Conservation (phyloP, 495 filamentous ascomycete species). For the Penicillium pulvis region DNA sequence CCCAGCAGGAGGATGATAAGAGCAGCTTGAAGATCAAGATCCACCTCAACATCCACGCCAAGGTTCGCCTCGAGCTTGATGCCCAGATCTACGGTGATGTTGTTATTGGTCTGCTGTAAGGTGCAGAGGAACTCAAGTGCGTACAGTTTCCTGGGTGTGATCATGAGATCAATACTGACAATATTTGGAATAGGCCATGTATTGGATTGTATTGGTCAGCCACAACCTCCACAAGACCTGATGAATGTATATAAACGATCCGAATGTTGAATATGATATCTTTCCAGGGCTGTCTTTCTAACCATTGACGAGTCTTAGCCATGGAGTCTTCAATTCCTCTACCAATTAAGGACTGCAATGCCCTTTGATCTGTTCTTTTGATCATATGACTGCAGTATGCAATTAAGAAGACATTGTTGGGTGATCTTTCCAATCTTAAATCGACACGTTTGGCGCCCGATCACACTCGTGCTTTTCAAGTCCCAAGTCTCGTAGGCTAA, state of each 20-base stretch:
- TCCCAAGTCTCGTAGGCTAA: too few relatives aligned
- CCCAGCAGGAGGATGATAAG: constrained; percentile 19
- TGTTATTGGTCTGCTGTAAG: constrained; percentile 28
- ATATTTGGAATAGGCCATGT: neutral
- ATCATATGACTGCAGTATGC: neutral
- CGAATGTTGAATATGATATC: neutral
- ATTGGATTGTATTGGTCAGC: neutral
- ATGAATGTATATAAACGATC: constrained; percentile 11
- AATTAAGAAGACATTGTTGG: too few relatives aligned
- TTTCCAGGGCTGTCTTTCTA: neutral
- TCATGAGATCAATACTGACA: neutral
- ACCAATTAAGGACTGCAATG: neutral
- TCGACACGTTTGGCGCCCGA: too few relatives aligned
- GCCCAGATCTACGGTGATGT: constrained; percentile 29
- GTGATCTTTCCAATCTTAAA: too few relatives aligned
- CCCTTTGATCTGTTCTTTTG: neutral
- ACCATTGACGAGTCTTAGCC: neutral
- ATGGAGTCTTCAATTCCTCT: neutral
- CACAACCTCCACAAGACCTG: neutral
- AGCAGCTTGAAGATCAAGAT: constrained; percentile 27
- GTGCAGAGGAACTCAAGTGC: neutral
- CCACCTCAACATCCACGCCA: constrained; percentile 28
- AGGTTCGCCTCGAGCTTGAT: constrained; percentile 26
- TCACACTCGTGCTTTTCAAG: too few relatives aligned
- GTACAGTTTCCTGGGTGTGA: neutral